phyloP scores from a whole-genome alignment of 1,139 yeast species.

The Candida sojae region DNA sequence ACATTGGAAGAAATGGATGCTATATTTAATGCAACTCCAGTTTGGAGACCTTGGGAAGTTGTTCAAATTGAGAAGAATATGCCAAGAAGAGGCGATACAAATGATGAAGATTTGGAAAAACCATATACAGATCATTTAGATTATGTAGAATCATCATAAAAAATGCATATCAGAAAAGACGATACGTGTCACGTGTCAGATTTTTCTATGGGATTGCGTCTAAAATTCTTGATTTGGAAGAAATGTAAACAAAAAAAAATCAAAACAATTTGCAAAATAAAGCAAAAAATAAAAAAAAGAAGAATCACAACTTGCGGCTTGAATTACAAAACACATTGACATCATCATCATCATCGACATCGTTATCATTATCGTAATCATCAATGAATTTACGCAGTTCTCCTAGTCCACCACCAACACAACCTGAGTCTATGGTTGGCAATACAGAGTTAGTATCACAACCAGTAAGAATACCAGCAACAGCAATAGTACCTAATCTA shows the following conservation, averaged over 20 bases:
- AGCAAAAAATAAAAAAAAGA: neutral
- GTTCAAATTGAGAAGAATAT: slow-evolving; percentile 33
- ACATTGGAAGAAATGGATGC: slow-evolving; percentile 64
- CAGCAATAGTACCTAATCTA: neutral
- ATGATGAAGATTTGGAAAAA: slow-evolving; percentile 10
- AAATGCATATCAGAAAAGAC: too few relatives aligned
- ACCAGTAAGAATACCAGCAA: neutral
- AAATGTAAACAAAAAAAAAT: neutral
- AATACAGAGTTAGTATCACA: neutral
- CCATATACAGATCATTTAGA: slow-evolving; percentile 11
- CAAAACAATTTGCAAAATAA: neutral
- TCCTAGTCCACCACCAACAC: neutral
- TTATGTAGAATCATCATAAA: slow-evolving; percentile 1
- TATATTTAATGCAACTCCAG: slow-evolving; percentile 49
- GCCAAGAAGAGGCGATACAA: slow-evolving; percentile 3
- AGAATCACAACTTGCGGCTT: neutral
- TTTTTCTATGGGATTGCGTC: neutral
- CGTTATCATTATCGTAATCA: neutral
- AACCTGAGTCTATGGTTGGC: neutral
- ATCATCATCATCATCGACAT: neutral
- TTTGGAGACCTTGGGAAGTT: slow-evolving; percentile 37
- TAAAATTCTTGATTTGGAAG: neutral
- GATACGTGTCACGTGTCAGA: neutral
- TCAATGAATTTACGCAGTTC: neutral
- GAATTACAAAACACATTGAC: neutral